Evolutionary conservation across 805 yeast species (phyloP).

Genomic region (Ogataea philodendri): DNA sequence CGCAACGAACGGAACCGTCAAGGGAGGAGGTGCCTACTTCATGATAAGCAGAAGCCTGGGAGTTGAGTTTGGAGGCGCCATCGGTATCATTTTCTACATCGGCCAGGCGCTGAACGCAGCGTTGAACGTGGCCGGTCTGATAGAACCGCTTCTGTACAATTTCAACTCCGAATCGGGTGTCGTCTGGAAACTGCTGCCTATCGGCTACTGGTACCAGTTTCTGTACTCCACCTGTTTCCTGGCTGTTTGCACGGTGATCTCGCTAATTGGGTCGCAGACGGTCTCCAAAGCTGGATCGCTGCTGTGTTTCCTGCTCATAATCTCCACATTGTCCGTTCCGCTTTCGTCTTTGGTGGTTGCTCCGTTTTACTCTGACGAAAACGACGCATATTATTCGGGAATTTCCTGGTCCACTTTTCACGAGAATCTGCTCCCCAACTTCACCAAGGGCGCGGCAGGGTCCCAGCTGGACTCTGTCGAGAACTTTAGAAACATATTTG

Average conservation of each 20-base stretch:
- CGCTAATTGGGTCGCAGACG: slow-evolving; percentile 74
- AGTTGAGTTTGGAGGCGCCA: slow-evolving; percentile 97
- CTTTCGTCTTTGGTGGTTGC: slow-evolving; percentile 63
- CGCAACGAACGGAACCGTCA: slow-evolving; percentile 94
- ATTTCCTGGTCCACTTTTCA: slow-evolving; percentile 63
- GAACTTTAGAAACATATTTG: slow-evolving; percentile 82
- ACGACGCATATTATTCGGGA: slow-evolving; percentile 62
- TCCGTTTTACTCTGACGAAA: slow-evolving; percentile 58
- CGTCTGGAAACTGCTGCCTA: slow-evolving; percentile 56
- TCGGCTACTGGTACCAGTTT: slow-evolving; percentile 63
- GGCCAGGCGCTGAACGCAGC: slow-evolving; percentile 94
- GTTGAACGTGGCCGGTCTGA: slow-evolving; percentile 91
- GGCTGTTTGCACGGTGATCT: slow-evolving; percentile 68
- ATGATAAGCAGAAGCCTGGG: slow-evolving; percentile 96
- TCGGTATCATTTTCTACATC: slow-evolving; percentile 88
- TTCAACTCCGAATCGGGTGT: slow-evolving; percentile 65
- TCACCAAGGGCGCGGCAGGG: slow-evolving; percentile 92
- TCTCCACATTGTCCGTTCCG: slow-evolving; percentile 81
- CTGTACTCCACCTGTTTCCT: slow-evolving; percentile 69
- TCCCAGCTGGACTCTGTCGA: slow-evolving; percentile 62
- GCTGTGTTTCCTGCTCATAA: slow-evolving; percentile 61
- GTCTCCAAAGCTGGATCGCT: slow-evolving; percentile 82
- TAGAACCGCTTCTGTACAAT: slow-evolving; percentile 83
- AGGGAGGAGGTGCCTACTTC: slow-evolving; percentile 98
- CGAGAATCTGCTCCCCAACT: slow-evolving; percentile 71